These are phyloP conservation scores for Aureobasidium leucospermi DNA, from an alignment of 2,329 filamentous ascomycete genomes.

Conservation along the genomic window DNA sequence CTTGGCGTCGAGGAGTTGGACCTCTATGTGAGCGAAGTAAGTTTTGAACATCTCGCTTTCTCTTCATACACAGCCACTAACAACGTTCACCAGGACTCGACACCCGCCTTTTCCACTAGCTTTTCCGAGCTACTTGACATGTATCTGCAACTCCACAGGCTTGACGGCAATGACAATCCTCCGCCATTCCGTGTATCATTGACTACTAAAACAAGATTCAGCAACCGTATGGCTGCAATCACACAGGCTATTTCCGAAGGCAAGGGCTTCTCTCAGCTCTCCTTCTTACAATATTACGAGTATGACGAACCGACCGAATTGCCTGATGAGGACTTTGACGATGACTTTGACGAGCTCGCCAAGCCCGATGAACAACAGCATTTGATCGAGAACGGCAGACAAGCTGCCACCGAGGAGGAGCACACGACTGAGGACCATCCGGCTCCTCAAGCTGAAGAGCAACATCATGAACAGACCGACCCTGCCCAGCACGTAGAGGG, in stretches of 20 bases:
- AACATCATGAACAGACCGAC: not conserved
- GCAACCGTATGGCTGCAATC: constrained; percentile 46
- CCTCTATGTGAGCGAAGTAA: constrained; percentile 52
- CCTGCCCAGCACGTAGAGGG: not conserved
- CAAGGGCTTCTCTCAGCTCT: constrained; percentile 48
- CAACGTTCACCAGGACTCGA: constrained; percentile 37
- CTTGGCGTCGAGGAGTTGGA: constrained; percentile 49
- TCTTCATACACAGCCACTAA: constrained; percentile 14
- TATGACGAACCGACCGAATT: constrained; percentile 16
- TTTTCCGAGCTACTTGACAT: constrained; percentile 52
- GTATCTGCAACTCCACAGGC: constrained; percentile 51
- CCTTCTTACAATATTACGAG: constrained; percentile 18
- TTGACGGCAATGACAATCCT: constrained; percentile 48
- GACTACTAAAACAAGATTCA: constrained; percentile 47
- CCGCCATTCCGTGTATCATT: constrained; percentile 52
- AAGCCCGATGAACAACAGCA: not conserved
- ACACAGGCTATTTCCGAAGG: constrained; percentile 47
- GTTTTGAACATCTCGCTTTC: constrained; percentile 18
- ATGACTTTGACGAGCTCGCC: constrained; percentile 9
- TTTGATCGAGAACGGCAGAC: not conserved
- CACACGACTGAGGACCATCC: not conserved
- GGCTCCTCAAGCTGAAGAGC: not conserved
- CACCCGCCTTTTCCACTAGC: constrained; percentile 41
- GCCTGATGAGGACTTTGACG: constrained; percentile 13
- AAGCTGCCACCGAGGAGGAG: not conserved